Evolutionary conservation across 306 rosid genomes (phyloP), one percentile per base, ranked within the genome.

Genomic region (Sophora flavescens): DNA sequence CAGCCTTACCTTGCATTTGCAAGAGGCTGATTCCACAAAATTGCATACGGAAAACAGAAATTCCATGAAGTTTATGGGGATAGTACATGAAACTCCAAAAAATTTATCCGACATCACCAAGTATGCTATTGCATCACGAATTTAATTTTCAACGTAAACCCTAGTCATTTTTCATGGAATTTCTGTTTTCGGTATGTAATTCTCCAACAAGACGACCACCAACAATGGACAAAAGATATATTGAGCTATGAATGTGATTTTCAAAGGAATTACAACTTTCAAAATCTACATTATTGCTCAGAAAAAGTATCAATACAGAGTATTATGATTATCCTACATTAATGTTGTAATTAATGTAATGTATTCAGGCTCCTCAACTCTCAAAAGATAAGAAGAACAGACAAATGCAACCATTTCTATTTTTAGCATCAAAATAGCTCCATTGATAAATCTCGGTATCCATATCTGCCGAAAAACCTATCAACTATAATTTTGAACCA

Each of bases 361-460:
- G 72, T 15, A 18, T 18, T 13, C 45, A 77, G 64, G 61, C 26
- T 17, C 60, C n/a, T 33, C 22, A 36, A 44, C 36, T 32, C 69
- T 44, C 56, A 68, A 62, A 52, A 5, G 2, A 42, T 16, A 52
- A 33, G 44, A 53, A 7, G 4, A 8, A 61, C 26, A 33, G 52
- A 81, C 81, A 10, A 63, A 33, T 13, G 50, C 54, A 16, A 13
- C 45, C 42, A 58, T 10, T 35, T 56, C 77, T 42, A 22, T 74
- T 48, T 60, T 50, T 69, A 22, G 53, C 81, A 81, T 16, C 35
- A 63, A 62, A 33, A 58, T 3, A 65, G 36, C 22, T 28, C 50
- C 42, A 47, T 45, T 68, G 44, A 60, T 42, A 58, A 62, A 66
- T 74, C 54, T 68, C 61, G 66, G 70, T 48, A 74, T 57, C 65